Base-by-base conservation (phyloP, 2,329 filamentous ascomycete species). In the Colletotrichum incanum region DNA sequence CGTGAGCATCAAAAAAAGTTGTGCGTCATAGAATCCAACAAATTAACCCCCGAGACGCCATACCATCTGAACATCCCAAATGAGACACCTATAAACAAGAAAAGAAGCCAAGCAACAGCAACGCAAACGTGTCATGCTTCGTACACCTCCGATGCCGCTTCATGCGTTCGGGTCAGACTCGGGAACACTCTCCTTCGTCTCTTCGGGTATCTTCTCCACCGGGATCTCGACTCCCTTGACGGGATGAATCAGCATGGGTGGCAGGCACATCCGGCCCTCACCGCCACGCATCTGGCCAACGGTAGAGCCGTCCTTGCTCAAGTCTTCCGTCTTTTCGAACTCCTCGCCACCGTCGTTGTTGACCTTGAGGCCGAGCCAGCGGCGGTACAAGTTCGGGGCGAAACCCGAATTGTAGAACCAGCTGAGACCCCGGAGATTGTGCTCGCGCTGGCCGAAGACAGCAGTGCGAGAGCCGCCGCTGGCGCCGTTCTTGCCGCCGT, bases 361-460 rank as follows among this genome's bases (percentile, higher is more conserved):
- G 45, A 96, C 92, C 75, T 89, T 90, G 77, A 96, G 90, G 1
- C 95, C 95, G 45, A 98, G 84, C 96, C 96, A 98, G 73, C 94
- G 88, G 61, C 91, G 88, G 86, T 96, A 98, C 78, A 98, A 78
- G 74, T 94, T 94, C 3, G 91, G 89, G 8, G 93, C 91, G 79
- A 98, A 98, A 1, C 91, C 91, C 0, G 93, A 93, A 76, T 95
- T 94, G 82, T 97, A 98, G 82, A 96, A 98, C 95, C 95, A 98
- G 26, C 92, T 94, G 78, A 94, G 91, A 1, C 95, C 95, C 65
- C 88, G 87, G 79, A 98, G 92, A 81, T 98, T 98, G 82, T 96
- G 94, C 83, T 98, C 95, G 23, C 94, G 88, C 76, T 96, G 93
- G 47, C 93, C 94, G 78, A 94, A 96, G 23, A 96, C 88, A 16